Evolutionary conservation across 306 rosid species (phyloP).

Genomic region (Quercus gilva): DNA sequence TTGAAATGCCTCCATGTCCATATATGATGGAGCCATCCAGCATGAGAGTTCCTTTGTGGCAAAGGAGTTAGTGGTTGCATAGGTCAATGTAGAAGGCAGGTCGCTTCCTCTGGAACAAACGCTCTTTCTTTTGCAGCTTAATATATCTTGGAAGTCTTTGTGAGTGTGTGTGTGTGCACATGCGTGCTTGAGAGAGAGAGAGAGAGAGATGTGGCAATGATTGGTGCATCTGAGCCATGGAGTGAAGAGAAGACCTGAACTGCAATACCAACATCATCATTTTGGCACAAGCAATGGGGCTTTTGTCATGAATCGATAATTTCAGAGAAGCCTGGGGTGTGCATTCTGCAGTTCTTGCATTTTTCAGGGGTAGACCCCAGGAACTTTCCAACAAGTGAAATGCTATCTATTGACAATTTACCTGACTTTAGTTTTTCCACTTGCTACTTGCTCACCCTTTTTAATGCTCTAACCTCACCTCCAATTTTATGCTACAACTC

Average conservation of each 20-base stretch:
- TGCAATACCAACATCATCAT: background rate
- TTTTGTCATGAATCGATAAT: background rate
- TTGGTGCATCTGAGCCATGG: background rate
- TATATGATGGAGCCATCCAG: background rate
- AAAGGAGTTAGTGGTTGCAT: background rate
- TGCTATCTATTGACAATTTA: background rate
- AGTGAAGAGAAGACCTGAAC: background rate
- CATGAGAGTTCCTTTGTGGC: background rate
- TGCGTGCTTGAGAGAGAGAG: background rate
- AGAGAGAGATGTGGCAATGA: background rate
- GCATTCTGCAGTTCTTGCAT: background rate
- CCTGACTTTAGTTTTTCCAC: background rate
- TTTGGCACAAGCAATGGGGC: background rate
- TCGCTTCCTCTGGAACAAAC: background rate
- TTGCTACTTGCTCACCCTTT: background rate
- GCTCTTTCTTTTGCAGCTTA: background rate
- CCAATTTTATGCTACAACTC: background rate
- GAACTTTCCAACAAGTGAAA: background rate
- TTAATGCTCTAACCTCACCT: background rate
- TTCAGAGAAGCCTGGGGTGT: too few species aligned
- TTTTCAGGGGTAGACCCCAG: background rate
- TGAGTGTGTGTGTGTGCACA: background rate
- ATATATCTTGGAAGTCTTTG: background rate
- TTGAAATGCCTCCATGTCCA: background rate
- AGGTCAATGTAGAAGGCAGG: background rate